These are phyloP conservation scores for Brassica carinata DNA, from an alignment of 345 rosid genomes.

Conservation along the genomic window DNA sequence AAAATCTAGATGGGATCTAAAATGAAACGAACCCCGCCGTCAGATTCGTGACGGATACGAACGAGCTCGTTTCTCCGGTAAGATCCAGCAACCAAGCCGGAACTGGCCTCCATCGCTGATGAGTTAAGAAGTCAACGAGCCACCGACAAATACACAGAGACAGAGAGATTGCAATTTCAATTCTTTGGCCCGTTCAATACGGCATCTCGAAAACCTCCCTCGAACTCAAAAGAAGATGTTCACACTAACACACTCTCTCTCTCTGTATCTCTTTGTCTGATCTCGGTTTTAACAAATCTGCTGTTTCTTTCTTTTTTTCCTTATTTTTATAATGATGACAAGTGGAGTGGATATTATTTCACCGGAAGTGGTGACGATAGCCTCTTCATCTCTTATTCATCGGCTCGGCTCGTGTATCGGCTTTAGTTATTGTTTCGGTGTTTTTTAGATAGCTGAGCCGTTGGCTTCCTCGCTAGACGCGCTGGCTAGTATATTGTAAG, in stretches of 20 bases:
- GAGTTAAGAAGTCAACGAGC: slow-evolving; percentile 15
- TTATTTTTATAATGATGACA: slow-evolving; percentile 12
- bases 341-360: neutral
- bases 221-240: neutral
- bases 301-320: neutral
- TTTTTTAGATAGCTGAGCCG: slow-evolving; percentile 10
- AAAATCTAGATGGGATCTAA: slow-evolving; percentile 24
- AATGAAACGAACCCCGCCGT: slow-evolving; percentile 77
- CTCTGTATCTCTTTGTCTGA: neutral
- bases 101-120: slow-evolving; percentile 77
- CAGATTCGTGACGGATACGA: slow-evolving; percentile 97
- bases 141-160: slow-evolving; percentile 13
- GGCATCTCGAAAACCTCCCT: slow-evolving; percentile 45
- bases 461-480: neutral
- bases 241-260: slow-evolving; percentile 24
- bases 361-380: slow-evolving; percentile 45
- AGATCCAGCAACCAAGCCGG: slow-evolving; percentile 99
- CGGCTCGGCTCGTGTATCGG: neutral
- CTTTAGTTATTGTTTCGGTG: neutral
- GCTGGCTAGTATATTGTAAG: slow-evolving; percentile 14
- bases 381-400: slow-evolving; percentile 15
- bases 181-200: slow-evolving; percentile 55
- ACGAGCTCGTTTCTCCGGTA: slow-evolving; percentile 95
- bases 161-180: neutral
- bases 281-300: slow-evolving; percentile 24